Base-by-base conservation (phyloP, 176 grass and related monocot genomes). In the Carex scoparia region DNA sequence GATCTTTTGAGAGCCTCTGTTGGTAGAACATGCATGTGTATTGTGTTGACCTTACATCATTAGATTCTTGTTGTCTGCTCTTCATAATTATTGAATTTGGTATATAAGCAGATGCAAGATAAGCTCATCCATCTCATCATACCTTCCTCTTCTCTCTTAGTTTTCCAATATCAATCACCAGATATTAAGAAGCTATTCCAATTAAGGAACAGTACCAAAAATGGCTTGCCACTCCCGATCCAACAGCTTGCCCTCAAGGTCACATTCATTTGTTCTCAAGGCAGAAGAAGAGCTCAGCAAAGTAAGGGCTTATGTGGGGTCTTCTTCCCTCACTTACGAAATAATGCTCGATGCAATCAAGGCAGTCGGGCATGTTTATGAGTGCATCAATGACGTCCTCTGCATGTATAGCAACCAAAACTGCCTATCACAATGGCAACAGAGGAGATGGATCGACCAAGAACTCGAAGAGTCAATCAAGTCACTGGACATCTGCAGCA, bases 381-480 rank as follows among this genome's bases (percentile, higher is more conserved):
- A 86, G 81, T 61, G 19, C 55, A 83, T 84, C 42, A 48, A 84
- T 19, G 44, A 83, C 61, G 30, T 86, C 56, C 84, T 89, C 5
- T 71, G 79, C 86, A 70, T 80, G 48, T 87, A 79, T 1, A 81
- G 88, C 81, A 94, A 84, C 84, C 86, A 89, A 62, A 83, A 44
- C 14, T 71, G 14, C 67, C 81, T 94, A 44, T 81, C 68, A 60
- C 69, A 82, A 7, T 10, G 59, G 13, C 7, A 79, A 75, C 90
- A 94, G 69, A 85, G 83, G 51, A 85, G 81, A 46, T 83, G 63
- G 30, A 46, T 93, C 16, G 89, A 96, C 76, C 66, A 53, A 30
- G 80, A 82, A 82, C 61, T 82, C 0, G 33, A 65, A 15, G 33
- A 60, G 10, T 82, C 79, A 0, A 32, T 82, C 11, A 65, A 27